Evolutionary conservation across 176 grass and related monocot genomes (phyloP), one percentile per base, ranked within the genome.

Genomic region (Echinochloa phyllopogon): DNA sequence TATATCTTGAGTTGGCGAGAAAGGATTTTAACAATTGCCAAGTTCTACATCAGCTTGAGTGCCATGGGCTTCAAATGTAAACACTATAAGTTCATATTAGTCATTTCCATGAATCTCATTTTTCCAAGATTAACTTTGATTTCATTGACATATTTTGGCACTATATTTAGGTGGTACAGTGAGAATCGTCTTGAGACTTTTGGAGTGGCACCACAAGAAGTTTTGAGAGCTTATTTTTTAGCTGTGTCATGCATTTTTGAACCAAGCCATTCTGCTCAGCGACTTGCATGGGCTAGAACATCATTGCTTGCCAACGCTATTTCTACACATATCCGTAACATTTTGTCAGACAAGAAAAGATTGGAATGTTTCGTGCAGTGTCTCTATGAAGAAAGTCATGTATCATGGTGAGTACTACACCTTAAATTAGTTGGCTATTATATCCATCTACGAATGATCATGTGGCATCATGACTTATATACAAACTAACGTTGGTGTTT

Each of bases 11-110:
- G 53, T 47, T 99, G 41, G 96, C 96, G 44, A 96, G 55, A 47
- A 48, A 45, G 24, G 96, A 99, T 92, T 99, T 94, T 65, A 96
- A 96, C n/a, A 74, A 33, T n/a, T 99, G 91, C 36, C 96, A 96
- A 82, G 61, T 59, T 76, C 53, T 92, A 11, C 93, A 99, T 84
- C 96, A 91, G 58, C 69, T 86, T 27, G 96, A 99, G 82, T 99
- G 74, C 79, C 70, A 77, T 6, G 68, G 27, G 41, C 86, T 99
- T n/a, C 88, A 91, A 79, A 90, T 44, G 96, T 99, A 61, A 82
- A 25, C 50, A 57, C 78, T 11, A 15, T 69, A 10, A n/a, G 10
- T 55, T 72, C 5, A 43, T 24, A 55, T 43, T 2, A 33, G 29
- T 25, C 4, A 36, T 42, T 33, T 83, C 62, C 23, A 48, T 21